These are phyloP conservation scores for Physaria fendleri DNA, from an alignment of 345 rosid genomes.

Conservation along the genomic window DNA sequence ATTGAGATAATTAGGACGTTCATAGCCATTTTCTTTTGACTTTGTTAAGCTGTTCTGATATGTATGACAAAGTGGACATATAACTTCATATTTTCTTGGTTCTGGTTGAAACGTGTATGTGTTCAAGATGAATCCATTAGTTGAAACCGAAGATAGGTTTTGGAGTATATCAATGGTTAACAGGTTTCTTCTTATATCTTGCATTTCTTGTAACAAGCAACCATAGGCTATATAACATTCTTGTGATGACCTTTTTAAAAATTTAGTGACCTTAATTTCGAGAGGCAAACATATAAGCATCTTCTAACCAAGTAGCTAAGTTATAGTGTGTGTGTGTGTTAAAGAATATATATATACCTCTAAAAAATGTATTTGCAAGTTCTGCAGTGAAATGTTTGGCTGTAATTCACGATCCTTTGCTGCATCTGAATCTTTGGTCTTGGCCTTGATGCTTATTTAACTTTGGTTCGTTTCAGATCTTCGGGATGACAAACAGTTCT, in stretches of 20 bases:
- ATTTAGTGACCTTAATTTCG: background rate
- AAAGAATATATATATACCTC: too few relatives aligned
- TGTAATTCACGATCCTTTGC: background rate
- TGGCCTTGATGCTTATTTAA: background rate
- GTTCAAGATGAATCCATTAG: too few relatives aligned
- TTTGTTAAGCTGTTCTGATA: constrained; percentile 7
- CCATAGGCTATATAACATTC: background rate
- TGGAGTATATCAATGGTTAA: too few relatives aligned
- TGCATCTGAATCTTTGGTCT: background rate
- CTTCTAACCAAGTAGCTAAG: background rate
- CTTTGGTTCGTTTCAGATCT: constrained; percentile 52
- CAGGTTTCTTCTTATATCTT: too few relatives aligned
- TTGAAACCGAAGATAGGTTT: too few relatives aligned
- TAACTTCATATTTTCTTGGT: too few relatives aligned
- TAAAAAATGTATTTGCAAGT: background rate
- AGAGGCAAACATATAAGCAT: background rate
- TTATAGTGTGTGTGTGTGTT: background rate
- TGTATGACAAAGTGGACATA: background rate
- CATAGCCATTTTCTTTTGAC: background rate
- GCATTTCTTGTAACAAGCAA: too few relatives aligned
- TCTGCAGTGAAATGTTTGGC: background rate
- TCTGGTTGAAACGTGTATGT: too few relatives aligned
- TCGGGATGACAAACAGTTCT: constrained; percentile 85
- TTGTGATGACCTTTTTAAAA: background rate
- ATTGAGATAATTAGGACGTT: background rate